Percentiles rank a stretch among this genome's conserved stretches.
Evolutionary conservation across 139 green algal genomes (phyloP).

Genomic region (Mychonastes homosphaera): DNA sequence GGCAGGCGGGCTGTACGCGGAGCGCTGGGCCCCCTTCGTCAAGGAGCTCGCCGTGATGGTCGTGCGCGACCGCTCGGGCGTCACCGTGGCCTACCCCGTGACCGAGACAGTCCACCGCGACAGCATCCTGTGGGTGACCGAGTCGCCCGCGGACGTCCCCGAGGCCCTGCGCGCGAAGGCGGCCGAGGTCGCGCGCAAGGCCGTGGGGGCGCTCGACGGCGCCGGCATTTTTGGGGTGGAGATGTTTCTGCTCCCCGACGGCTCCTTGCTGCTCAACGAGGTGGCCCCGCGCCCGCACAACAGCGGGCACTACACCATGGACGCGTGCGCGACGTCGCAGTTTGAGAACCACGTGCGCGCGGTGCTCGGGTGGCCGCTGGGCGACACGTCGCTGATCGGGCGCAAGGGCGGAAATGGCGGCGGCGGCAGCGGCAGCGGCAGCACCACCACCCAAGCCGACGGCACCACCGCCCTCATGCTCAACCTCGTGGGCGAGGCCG

Average conservation of each 20-base stretch:
- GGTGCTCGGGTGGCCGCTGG: slow-evolving; percentile 89
- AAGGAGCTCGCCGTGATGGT: slow-evolving; percentile 73
- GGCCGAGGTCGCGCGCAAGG: slow-evolving; percentile 52
- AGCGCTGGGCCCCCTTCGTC: slow-evolving; percentile 78
- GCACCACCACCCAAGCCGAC: too few relatives aligned
- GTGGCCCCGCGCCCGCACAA: slow-evolving; percentile 94
- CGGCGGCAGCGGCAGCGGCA: too few relatives aligned
- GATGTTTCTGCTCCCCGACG: slow-evolving; percentile 84
- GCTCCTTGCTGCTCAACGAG: slow-evolving; percentile 85
- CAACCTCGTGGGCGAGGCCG: slow-evolving; percentile 68
- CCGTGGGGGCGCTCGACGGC: slow-evolving; percentile 64
- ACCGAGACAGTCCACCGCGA: slow-evolving; percentile 91
- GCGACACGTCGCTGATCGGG: slow-evolving; percentile 60
- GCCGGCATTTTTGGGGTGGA: slow-evolving; percentile 97
- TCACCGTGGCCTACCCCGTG: slow-evolving; percentile 67
- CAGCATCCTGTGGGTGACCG: slow-evolving; percentile 86
- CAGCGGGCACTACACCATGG: slow-evolving; percentile 95
- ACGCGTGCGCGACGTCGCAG: slow-evolving; percentile 79
- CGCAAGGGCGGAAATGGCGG: slow-evolving; percentile 37
- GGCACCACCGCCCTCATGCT: slow-evolving; percentile 40
- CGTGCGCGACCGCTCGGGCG: slow-evolving; percentile 35
- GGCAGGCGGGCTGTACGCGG: slow-evolving; percentile 89
- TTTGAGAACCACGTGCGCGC: slow-evolving; percentile 94
- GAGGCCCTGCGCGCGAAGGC: slow-evolving; percentile 32
- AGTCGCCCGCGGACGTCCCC: slow-evolving; percentile 68